These are phyloP conservation scores for Trichoderma polysporum DNA, from an alignment of 2,329 filamentous ascomycete genomes.

Conservation along the genomic window DNA sequence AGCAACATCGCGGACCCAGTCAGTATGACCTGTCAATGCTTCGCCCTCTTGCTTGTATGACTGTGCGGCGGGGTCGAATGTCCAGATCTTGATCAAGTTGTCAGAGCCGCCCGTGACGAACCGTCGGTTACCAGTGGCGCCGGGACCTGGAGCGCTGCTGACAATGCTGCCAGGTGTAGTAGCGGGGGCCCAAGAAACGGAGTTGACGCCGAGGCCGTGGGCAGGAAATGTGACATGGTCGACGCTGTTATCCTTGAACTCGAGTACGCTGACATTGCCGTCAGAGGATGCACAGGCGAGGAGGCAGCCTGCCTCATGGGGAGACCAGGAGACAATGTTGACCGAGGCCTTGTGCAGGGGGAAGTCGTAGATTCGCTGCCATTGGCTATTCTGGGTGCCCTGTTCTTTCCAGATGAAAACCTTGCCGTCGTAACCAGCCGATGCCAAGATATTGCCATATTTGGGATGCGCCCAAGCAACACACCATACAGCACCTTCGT, in stretches of 20 bases:
- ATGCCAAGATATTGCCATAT: slow-evolving; percentile 96
- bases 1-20: slow-evolving; percentile 97
- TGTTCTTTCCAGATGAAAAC: slow-evolving; percentile 98
- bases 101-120: slow-evolving; percentile 96
- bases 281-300: slow-evolving; percentile 94
- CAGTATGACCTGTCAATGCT: slow-evolving; percentile 75
- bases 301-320: slow-evolving; percentile 90
- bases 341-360: slow-evolving; percentile 92
- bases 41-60: slow-evolving; percentile 62
- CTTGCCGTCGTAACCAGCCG: slow-evolving; percentile 94
- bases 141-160: slow-evolving; percentile 63
- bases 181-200: slow-evolving; percentile 90
- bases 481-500: slow-evolving; percentile 97
- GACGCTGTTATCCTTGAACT: slow-evolving; percentile 96
- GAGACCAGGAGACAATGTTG: slow-evolving; percentile 97
- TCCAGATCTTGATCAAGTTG: slow-evolving; percentile 92
- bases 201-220: slow-evolving; percentile 92
- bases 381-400: slow-evolving; percentile 54
- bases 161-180: slow-evolving; percentile 81
- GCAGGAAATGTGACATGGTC: slow-evolving; percentile 86
- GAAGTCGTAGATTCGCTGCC: slow-evolving; percentile 90
- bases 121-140: slow-evolving; percentile 65
- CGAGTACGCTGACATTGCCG: slow-evolving; percentile 88
- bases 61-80: slow-evolving; percentile 65
- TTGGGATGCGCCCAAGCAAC: slow-evolving; percentile 98